Evolutionary conservation across 495 filamentous ascomycete genomes (phyloP).

Genomic region (Choiromyces venosus): DNA sequence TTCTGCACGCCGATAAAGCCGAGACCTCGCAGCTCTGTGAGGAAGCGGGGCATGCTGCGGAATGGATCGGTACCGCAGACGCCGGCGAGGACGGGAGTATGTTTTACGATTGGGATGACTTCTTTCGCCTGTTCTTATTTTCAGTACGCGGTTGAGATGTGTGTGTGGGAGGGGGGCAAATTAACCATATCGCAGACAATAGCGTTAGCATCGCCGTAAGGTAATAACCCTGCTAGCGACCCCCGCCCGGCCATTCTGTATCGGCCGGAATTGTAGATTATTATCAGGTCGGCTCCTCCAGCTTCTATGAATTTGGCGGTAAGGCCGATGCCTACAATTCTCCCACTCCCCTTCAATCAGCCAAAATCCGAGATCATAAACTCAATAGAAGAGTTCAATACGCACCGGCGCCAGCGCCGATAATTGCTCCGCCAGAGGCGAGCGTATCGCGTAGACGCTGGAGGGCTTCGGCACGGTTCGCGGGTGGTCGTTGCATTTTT

Average conservation of each 20-base stretch:
- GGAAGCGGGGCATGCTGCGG: slow-evolving; percentile 54
- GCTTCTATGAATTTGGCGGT: slow-evolving; percentile 65
- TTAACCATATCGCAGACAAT: slow-evolving; percentile 60
- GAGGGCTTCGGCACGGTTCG: slow-evolving; percentile 54
- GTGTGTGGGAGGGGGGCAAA: slow-evolving; percentile 28
- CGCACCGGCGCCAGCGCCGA: slow-evolving; percentile 62
- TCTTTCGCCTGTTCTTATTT: slow-evolving; percentile 49
- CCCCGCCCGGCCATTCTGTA: slow-evolving; percentile 69
- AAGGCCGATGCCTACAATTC: slow-evolving; percentile 55
- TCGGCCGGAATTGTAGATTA: slow-evolving; percentile 67
- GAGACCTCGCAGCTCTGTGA: slow-evolving; percentile 52
- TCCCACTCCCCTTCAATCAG: neutral
- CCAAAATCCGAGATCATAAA: neutral
- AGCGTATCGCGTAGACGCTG: slow-evolving; percentile 51
- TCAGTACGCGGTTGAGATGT: neutral
- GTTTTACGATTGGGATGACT: slow-evolving; percentile 55
- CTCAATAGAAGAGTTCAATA: neutral
- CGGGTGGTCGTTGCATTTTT: neutral
- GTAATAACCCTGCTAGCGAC: slow-evolving; percentile 65
- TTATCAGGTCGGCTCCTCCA: slow-evolving; percentile 62
- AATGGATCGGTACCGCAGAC: slow-evolving; percentile 65
- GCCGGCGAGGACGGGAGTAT: slow-evolving; percentile 60
- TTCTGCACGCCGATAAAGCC: slow-evolving; percentile 67
- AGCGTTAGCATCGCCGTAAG: slow-evolving; percentile 65
- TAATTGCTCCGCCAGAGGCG: slow-evolving; percentile 52